Evolutionary conservation across 2,329 filamentous ascomycete genomes (phyloP).

Genomic region (Tolypocladium inflatum): DNA sequence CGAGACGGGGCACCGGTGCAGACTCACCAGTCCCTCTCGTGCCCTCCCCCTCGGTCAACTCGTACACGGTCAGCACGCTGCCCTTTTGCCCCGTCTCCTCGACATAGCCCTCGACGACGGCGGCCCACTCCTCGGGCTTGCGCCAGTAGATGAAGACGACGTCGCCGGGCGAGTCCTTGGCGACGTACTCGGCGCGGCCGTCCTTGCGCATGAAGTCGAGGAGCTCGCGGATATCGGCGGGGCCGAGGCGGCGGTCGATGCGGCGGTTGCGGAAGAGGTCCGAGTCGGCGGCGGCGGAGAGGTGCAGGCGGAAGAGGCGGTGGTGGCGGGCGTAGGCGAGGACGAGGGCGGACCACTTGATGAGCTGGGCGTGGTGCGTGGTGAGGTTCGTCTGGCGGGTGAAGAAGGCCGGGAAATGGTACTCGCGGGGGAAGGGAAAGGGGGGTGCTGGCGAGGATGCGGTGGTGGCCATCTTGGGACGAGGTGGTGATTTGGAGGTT

Average conservation of each 20-base stretch:
- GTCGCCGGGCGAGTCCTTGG: slow-evolving; percentile 21
- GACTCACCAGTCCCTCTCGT: slow-evolving; percentile 56
- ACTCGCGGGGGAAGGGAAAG: slow-evolving; percentile 53
- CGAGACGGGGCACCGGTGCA: too few relatives aligned
- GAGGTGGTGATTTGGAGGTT: background rate
- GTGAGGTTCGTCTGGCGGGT: slow-evolving; percentile 66
- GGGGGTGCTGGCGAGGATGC: slow-evolving; percentile 7
- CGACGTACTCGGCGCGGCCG: slow-evolving; percentile 58
- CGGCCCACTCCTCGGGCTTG: slow-evolving; percentile 84
- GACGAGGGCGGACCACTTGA: slow-evolving; percentile 80
- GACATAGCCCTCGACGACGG: slow-evolving; percentile 66
- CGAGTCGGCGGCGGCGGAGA: slow-evolving; percentile 45
- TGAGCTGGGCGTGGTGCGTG: slow-evolving; percentile 65
- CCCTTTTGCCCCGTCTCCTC: slow-evolving; percentile 86
- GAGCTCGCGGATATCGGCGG: slow-evolving; percentile 46
- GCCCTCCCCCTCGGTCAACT: slow-evolving; percentile 79
- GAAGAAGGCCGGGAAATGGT: slow-evolving; percentile 80
- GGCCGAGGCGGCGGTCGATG: slow-evolving; percentile 40
- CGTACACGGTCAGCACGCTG: slow-evolving; percentile 83
- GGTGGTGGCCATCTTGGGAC: background rate
- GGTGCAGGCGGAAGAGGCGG: slow-evolving; percentile 64
- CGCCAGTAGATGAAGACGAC: slow-evolving; percentile 75
- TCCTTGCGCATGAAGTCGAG: slow-evolving; percentile 50
- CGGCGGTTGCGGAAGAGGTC: slow-evolving; percentile 48
- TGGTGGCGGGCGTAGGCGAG: slow-evolving; percentile 75